Conservation (phyloP, 148 eudicot species). For the Dysphania ambrosioides region DNA sequence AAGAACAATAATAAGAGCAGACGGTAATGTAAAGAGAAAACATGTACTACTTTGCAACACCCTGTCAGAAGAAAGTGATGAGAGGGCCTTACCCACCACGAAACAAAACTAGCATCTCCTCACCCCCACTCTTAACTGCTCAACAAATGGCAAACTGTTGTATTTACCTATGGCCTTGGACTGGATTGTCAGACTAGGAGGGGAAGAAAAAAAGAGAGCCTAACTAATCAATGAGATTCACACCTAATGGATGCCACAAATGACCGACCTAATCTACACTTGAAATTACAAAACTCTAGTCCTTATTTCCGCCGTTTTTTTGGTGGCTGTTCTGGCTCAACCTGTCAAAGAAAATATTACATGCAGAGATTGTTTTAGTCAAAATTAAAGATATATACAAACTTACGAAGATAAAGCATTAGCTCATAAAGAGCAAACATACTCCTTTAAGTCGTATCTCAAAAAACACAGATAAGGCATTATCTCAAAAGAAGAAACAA, state of each 20-base stretch:
- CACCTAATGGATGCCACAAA: slow-evolving; percentile 22
- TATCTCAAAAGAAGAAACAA: no score
- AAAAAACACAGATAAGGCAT: no score
- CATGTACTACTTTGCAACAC: slow-evolving; percentile 18
- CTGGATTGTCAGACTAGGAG: background rate
- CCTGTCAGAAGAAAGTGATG: slow-evolving; percentile 1
- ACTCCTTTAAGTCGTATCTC: no score
- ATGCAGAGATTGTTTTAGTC: background rate
- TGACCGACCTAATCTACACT: background rate
- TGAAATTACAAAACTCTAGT: slow-evolving; percentile 11
- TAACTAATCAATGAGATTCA: slow-evolving; percentile 4
- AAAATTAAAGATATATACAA: background rate
- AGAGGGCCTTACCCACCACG: background rate
- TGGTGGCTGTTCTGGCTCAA: slow-evolving; percentile 45
- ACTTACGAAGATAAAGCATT: no score
- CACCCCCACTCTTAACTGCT: background rate
- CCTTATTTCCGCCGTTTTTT: slow-evolving; percentile 60
- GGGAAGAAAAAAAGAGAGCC: background rate
- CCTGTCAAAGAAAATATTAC: slow-evolving; percentile 33
- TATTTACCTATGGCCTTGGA: slow-evolving; percentile 2
- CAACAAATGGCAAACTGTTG: slow-evolving; percentile 5
- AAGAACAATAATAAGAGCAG: background rate
- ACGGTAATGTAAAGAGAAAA: background rate
- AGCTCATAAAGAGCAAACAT: no score
- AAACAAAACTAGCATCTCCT: slow-evolving; percentile 4